Base-by-base conservation (phyloP, 2,329 filamentous ascomycete genomes). In the Dendryphion nanum region DNA sequence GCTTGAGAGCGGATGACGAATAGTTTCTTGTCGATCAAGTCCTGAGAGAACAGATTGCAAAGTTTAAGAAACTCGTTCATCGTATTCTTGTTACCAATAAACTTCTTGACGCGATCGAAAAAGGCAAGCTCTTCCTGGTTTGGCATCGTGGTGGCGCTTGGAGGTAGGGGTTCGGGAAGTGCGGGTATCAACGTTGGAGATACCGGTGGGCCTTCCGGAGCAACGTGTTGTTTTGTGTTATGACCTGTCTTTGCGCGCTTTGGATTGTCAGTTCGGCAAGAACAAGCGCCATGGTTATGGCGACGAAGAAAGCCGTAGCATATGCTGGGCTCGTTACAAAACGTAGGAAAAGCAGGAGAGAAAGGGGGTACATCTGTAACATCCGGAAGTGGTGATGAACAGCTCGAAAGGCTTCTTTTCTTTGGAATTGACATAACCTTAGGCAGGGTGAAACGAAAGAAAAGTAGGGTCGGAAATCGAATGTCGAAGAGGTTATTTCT, bases 11-110 rank as follows among this genome's bases (percentile, higher is more conserved):
- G 87, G 61, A 89, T 83, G 18, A 93, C 81, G 12, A 98, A 73
- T 2, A 89, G 82, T 44, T 86, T 83, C 40, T 85, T 85, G 57
- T 95, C 89, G 45, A 98, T 94, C 35, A 98, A 77, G 51, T 94
- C 90, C 55, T 95, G 87, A 16, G 86, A 93, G 70, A 89, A 98
- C 19, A 98, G 76, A 53, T 97, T 98, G 73, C 91, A 93, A 8
- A 98, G 80, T 71, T 98, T 98, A 48, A 98, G 70, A 66, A 98
- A 98, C 64, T 98, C 93, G 54, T 87, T 90, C 77, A 95, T 94
- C 3, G 85, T 85, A 39, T 88, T 86, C 63, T 95, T 86, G 65
- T 97, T 97, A 44, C 85, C 83, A 41, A 98, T 88, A 57, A 85
- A 91, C 68, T 98, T 98, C 77, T 96, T 97, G 14, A 93, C 89